These are phyloP conservation scores for Entomortierella parvispora DNA, from an alignment of 192 early-diverging fungal species.

Conservation along the genomic window DNA sequence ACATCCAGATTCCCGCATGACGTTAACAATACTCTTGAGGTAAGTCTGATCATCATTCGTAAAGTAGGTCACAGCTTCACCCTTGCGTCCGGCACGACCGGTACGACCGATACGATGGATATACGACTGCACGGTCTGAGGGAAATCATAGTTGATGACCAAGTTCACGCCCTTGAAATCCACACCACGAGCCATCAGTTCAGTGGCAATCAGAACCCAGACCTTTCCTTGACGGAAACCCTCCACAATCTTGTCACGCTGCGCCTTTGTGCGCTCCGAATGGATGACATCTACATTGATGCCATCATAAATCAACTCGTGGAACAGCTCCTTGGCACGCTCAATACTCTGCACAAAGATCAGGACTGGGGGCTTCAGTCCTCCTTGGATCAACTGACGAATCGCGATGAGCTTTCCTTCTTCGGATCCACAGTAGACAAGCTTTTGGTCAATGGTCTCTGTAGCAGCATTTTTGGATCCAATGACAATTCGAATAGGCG, in stretches of 20 bases:
- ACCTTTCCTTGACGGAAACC: constrained; percentile 90
- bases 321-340: constrained; percentile 95
- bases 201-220: constrained; percentile 97
- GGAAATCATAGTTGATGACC: constrained; percentile 99
- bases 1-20: constrained; percentile 95
- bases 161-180: constrained; percentile 98
- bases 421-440: constrained; percentile 93
- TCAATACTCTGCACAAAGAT: constrained; percentile 99
- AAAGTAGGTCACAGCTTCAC: constrained; percentile 94
- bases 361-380: constrained; percentile 91
- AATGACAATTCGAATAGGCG: constrained; percentile 89
- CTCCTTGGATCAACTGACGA: constrained; percentile 84
- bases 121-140: constrained; percentile 90
- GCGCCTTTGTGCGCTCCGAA: constrained; percentile 92
- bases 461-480: constrained; percentile 93
- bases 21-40: constrained; percentile 94
- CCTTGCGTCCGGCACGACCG: constrained; percentile 92
- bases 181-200: constrained; percentile 97
- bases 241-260: constrained; percentile 90
- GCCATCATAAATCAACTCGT: constrained; percentile 96
- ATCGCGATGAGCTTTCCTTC: constrained; percentile 94
- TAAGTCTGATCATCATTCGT: constrained; percentile 93
- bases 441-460: constrained; percentile 87
- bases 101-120: constrained; percentile 99
- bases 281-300: constrained; percentile 99